A percentile compares a stretch with the other conserved stretches of the same genome.
Conservation (phyloP, 805 yeast genomes). For the Tetrapisispora pingtungensis region DNA sequence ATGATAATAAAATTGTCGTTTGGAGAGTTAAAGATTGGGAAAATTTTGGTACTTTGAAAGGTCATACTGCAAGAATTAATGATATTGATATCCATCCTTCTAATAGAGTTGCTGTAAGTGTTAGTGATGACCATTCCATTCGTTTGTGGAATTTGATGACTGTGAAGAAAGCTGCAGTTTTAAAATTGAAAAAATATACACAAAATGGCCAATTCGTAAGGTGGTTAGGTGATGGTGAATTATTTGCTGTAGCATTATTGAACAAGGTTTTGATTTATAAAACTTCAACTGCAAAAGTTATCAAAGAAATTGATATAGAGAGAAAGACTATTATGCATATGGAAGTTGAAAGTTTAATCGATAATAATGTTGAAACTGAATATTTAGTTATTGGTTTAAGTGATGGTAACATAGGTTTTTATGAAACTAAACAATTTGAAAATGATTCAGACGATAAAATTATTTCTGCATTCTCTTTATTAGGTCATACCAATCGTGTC, state of each 20-base stretch:
- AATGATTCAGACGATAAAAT: slow-evolving; percentile 11
- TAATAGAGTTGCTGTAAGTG: slow-evolving; percentile 83
- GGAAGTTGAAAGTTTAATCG: slow-evolving; percentile 36
- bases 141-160: slow-evolving; percentile 96
- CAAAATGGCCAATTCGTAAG: slow-evolving; percentile 55
- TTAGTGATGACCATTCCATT: slow-evolving; percentile 73
- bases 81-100: slow-evolving; percentile 85
- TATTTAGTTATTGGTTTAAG: slow-evolving; percentile 59
- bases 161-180: slow-evolving; percentile 78
- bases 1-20: slow-evolving; percentile 78
- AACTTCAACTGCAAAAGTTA: slow-evolving; percentile 51
- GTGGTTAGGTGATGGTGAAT: slow-evolving; percentile 61
- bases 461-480: slow-evolving; percentile 47
- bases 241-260: slow-evolving; percentile 66
- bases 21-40: slow-evolving; percentile 99
- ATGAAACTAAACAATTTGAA: slow-evolving; percentile 28
- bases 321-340: slow-evolving; percentile 55
- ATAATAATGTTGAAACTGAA: slow-evolving; percentile 32
- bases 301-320: slow-evolving; percentile 41
- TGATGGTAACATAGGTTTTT: slow-evolving; percentile 61
- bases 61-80: slow-evolving; percentile 74
- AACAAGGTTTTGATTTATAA: slow-evolving; percentile 56
- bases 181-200: slow-evolving; percentile 62
- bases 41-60: slow-evolving; percentile 74
- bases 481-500: slow-evolving; percentile 79